These are phyloP conservation scores for Fusarium citri DNA, from an alignment of 2,329 filamentous ascomycete genomes.

Conservation along the genomic window DNA sequence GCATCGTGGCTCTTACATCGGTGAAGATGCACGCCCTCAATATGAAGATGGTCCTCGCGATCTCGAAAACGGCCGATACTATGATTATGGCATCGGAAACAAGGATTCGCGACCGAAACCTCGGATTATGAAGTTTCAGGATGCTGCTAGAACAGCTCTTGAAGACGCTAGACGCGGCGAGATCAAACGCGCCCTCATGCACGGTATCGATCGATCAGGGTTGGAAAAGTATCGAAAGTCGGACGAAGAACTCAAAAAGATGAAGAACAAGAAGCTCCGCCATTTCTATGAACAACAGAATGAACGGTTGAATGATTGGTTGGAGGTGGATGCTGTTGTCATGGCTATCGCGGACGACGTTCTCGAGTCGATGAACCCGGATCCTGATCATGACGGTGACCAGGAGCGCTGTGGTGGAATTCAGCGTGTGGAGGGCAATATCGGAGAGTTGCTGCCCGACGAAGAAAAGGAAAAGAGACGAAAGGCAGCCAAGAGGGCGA, in stretches of 20 bases:
- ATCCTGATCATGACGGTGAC: constrained; percentile 51
- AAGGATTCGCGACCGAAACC: constrained; percentile 25
- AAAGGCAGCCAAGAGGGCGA: constrained; percentile 41
- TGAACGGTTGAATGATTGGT: constrained; percentile 50
- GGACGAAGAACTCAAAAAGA: constrained; percentile 44
- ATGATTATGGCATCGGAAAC: background rate
- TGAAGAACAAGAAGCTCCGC: constrained; percentile 47
- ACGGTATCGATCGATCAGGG: constrained; percentile 46
- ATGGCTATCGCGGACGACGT: constrained; percentile 51
- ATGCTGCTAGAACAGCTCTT: constrained; percentile 47
- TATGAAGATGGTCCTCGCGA: constrained; percentile 35
- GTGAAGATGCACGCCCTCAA: constrained; percentile 15
- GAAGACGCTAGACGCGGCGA: constrained; percentile 48
- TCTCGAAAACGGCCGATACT: constrained; percentile 35
- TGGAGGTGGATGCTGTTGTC: constrained; percentile 51
- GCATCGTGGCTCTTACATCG: constrained; percentile 21
- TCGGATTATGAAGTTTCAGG: constrained; percentile 54
- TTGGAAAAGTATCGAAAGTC: constrained; percentile 49
- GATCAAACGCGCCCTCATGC: constrained; percentile 48
- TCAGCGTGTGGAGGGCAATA: constrained; percentile 47
- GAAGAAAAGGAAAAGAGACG: constrained; percentile 48
- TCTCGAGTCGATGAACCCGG: constrained; percentile 51
- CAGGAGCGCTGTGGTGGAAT: constrained; percentile 48
- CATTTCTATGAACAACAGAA: constrained; percentile 49
- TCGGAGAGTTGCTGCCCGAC: constrained; percentile 48